phyloP scores from a whole-genome alignment of 306 rosid species.

The Cucumis cinereus region DNA sequence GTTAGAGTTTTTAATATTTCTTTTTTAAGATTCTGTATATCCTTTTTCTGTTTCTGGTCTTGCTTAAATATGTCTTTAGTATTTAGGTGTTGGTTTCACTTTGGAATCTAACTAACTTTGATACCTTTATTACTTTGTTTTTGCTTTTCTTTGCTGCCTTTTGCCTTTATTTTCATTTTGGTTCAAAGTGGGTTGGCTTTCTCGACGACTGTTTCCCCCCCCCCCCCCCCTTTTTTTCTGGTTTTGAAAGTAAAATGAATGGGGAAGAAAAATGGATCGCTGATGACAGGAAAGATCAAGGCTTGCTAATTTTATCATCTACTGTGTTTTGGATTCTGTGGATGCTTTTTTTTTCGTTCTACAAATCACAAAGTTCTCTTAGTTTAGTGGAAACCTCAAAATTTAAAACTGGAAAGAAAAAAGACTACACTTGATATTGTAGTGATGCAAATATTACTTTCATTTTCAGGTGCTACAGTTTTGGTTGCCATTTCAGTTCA shows the following conservation, averaged over 20 bases:
- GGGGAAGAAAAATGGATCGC: not conserved
- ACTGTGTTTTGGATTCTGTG: not conserved
- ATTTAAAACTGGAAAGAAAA: not conserved
- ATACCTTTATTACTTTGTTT: not conserved
- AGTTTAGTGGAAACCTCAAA: not conserved
- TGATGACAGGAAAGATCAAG: not conserved
- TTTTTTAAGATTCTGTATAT: constrained; percentile 5
- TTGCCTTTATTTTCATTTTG: not conserved
- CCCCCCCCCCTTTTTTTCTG: not conserved
- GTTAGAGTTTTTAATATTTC: not conserved
- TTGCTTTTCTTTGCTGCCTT: not conserved
- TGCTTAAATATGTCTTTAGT: not conserved
- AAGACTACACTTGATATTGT: not conserved
- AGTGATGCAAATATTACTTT: not conserved
- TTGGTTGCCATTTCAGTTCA: constrained; percentile 1
- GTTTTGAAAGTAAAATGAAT: not conserved
- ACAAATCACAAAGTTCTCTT: not conserved
- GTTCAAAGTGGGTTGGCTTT: not conserved
- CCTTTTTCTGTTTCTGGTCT: constrained; percentile 3
- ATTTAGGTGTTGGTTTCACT: not conserved
- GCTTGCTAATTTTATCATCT: not conserved
- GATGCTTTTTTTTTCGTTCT: not conserved
- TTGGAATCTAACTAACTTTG: not conserved
- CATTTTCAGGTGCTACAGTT: not conserved
- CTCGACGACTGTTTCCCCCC: not conserved